Evolutionary conservation across 345 rosid species (phyloP), one percentile per base, ranked within the genome.

Genomic region (Rhodamnia argentea): DNA sequence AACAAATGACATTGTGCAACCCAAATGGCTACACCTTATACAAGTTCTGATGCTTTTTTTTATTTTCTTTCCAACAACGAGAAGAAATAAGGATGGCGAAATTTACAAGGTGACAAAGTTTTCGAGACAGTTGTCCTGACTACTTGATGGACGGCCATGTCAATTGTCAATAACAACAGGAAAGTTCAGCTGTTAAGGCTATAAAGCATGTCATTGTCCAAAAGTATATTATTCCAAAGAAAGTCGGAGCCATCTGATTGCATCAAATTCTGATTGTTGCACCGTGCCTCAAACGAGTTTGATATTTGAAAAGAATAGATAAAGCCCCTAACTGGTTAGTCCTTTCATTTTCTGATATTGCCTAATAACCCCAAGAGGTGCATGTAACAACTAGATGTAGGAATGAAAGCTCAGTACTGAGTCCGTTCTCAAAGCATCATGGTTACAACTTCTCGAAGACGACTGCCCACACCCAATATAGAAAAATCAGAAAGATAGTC

Each of bases 71-170:
- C 76, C 83, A 70, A 44, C 84, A 87, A 81, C 9, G 44, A 52
- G 42, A 83, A 9, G 52, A 47, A 52, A 55, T 37, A 83, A 52
- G 84, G 58, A 83, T 83, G 84, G 53, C 42, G 84, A 83, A 83
- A 83, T 83, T 52, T 83, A 83, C 84, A 27, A 83, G 84, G 84
- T 83, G 53, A 52, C 13, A 37, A 52, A 50, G 58, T 83, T 29
- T 83, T 13, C 44, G 84, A 29, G 58, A 83, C 59, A 83, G 84
- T 29, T 53, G 84, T 44, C 42, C 84, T 18, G 84, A 52, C 60
- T 83, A 52, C 84, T 83, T 83, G 84, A 52, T 83, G 84, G 60
- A 83, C 55, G 84, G 84, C 84, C 58, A 83, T 83, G 44, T 83
- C 84, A 83, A 83, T 47, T 54, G 44, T 83, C 58, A 52, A 82